Evolutionary conservation across 2,329 filamentous ascomycete genomes (phyloP).

Genomic region (Fusarium sp.): DNA sequence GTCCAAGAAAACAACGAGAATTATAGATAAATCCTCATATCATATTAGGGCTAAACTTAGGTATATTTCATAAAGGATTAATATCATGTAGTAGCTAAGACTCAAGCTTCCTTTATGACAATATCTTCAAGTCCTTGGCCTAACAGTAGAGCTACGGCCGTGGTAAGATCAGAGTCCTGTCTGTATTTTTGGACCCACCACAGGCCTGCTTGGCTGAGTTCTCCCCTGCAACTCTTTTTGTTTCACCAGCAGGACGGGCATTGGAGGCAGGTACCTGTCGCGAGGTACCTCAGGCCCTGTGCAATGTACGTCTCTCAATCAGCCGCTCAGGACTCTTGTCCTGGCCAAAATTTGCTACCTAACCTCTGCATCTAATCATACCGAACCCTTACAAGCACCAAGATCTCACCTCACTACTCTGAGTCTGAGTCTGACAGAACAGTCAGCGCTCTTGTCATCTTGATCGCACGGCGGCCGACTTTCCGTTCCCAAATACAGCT

Average conservation of each 20-base stretch:
- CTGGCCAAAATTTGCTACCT: not conserved
- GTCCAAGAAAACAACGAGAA: too few species aligned
- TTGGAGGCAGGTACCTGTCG: conserved; percentile 15
- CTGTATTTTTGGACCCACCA: too few species aligned
- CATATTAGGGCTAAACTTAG: too few species aligned
- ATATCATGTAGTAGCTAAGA: too few species aligned
- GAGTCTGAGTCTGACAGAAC: conserved; percentile 3
- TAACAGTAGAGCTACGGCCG: too few species aligned
- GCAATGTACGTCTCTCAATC: conserved; percentile 20
- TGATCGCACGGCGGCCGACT: not conserved
- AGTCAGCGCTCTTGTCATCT: conserved; percentile 2
- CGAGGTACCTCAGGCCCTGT: not conserved
- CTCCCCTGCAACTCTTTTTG: conserved; percentile 37
- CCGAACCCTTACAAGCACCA: conserved; percentile 2
- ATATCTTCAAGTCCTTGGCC: too few species aligned
- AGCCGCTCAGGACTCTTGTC: not conserved
- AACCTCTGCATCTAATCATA: conserved; percentile 8
- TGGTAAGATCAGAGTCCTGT: too few species aligned
- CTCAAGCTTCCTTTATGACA: too few species aligned
- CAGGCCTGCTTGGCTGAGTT: conserved; percentile 13
- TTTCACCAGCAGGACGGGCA: conserved; percentile 28
- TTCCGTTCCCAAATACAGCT: conserved; percentile 4
- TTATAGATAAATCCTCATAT: too few species aligned
- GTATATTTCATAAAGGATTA: too few species aligned
- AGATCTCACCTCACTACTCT: conserved; percentile 6